Percentiles rank a stretch among this genome's conserved stretches.
Evolutionary conservation across 192 early-diverging fungal genomes (phyloP).

Genomic region (Gigaspora rosea): DNA sequence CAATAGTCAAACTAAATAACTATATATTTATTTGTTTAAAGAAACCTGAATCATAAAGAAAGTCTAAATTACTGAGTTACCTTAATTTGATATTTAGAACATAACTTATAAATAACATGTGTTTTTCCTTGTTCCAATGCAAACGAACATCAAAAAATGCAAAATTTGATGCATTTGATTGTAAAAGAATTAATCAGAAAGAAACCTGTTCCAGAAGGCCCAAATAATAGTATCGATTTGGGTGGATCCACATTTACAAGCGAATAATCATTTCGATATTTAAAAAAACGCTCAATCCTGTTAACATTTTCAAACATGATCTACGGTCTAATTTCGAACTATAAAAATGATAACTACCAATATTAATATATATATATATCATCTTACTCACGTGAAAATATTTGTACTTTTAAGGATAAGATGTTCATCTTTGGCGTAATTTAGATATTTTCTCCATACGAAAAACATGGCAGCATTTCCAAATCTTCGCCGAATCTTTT

Average conservation of each 20-base stretch:
- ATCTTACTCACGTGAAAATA: neutral
- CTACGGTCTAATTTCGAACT: neutral
- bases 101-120: neutral
- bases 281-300: conserved; percentile 1
- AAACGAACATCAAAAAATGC: neutral
- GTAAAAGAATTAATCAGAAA: neutral
- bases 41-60: neutral
- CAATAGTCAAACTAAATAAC: conserved; percentile 39
- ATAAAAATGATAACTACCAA: neutral
- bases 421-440: no score
- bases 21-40: conserved; percentile 9
- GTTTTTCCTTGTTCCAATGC: neutral
- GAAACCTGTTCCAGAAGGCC: conserved; percentile 33
- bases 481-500: conserved; percentile 58
- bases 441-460: neutral
- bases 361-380: neutral
- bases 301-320: neutral
- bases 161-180: neutral
- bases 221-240: conserved; percentile 26
- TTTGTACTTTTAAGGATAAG: neutral
- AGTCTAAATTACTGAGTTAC: neutral
- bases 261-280: neutral
- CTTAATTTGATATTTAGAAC: conserved; percentile 10
- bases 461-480: conserved; percentile 49
- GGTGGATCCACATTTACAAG: conserved; percentile 4